Percentiles rank a stretch among this genome's conserved stretches.
phyloP scores from a whole-genome alignment of 148 eudicot genomes.

The Arbutus unedo region DNA sequence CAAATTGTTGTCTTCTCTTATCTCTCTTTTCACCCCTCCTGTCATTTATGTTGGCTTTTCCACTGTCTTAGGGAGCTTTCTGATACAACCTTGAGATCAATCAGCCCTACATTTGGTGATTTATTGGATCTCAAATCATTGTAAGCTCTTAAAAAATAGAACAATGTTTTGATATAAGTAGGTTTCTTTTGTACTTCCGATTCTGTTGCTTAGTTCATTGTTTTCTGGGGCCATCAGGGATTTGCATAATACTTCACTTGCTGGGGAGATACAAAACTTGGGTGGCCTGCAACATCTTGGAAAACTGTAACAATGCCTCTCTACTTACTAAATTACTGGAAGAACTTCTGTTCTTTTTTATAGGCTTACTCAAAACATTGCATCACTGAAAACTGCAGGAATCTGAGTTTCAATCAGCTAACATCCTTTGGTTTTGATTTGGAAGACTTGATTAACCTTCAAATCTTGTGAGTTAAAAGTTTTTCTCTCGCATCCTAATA shows the following conservation, averaged over 20 bases:
- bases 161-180: no score
- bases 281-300: conserved; percentile 62
- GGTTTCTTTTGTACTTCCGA: neutral
- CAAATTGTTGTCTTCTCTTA: neutral
- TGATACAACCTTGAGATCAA: conserved; percentile 59
- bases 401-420: conserved; percentile 69
- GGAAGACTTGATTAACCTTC: conserved; percentile 53
- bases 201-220: neutral
- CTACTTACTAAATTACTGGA: neutral
- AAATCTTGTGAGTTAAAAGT: conserved; percentile 64
- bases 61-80: conserved; percentile 49
- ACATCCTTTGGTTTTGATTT: conserved; percentile 67
- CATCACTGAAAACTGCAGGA: conserved; percentile 38
- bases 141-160: conserved; percentile 36
- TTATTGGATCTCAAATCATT: conserved; percentile 57
- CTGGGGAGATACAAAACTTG: conserved; percentile 69
- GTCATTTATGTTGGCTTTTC: conserved; percentile 7
- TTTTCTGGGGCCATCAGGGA: conserved; percentile 40
- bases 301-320: conserved; percentile 40
- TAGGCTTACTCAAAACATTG: neutral
- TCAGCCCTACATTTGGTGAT: conserved; percentile 77
- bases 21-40: neutral
- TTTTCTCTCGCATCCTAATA: conserved; percentile 12
- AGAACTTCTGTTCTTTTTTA: neutral
- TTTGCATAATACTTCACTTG: conserved; percentile 70